These are phyloP conservation scores for Starmerella cellae DNA, from an alignment of 805 yeast species.

Conservation along the genomic window DNA sequence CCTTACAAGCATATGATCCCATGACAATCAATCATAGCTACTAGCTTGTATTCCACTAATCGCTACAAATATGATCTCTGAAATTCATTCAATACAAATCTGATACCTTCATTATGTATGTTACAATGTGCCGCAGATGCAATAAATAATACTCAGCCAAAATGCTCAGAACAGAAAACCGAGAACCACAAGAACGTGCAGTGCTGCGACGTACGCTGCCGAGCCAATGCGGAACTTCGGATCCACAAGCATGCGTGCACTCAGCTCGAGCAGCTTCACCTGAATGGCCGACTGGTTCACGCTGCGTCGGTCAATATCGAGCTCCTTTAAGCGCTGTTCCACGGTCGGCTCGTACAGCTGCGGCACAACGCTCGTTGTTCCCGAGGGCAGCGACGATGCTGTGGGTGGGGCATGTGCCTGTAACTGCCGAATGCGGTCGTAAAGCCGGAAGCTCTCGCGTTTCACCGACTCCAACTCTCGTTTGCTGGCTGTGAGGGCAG, in stretches of 20 bases:
- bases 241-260: constrained; percentile 24
- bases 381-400: constrained; percentile 37
- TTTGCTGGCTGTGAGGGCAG: constrained; percentile 45
- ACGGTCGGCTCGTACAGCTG: constrained; percentile 64
- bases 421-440: constrained; percentile 44
- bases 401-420: constrained; percentile 32
- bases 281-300: constrained; percentile 67
- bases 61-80: no score
- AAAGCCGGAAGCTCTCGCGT: constrained; percentile 62
- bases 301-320: constrained; percentile 62
- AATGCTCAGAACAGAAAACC: constrained; percentile 1
- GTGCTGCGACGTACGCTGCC: constrained; percentile 55
- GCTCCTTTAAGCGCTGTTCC: constrained; percentile 62
- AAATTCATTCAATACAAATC: no score
- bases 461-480: constrained; percentile 52
- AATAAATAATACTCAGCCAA: neutral
- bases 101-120: no score
- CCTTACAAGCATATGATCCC: no score
- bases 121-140: no score
- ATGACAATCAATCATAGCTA: no score
- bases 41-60: no score
- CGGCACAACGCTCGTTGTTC: constrained; percentile 33
- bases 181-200: constrained; percentile 45
- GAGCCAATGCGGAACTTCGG: constrained; percentile 9
- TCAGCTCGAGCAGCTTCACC: constrained; percentile 39